These are phyloP conservation scores for Penstemon barbatus DNA, from an alignment of 257 asterid genomes.

Conservation along the genomic window DNA sequence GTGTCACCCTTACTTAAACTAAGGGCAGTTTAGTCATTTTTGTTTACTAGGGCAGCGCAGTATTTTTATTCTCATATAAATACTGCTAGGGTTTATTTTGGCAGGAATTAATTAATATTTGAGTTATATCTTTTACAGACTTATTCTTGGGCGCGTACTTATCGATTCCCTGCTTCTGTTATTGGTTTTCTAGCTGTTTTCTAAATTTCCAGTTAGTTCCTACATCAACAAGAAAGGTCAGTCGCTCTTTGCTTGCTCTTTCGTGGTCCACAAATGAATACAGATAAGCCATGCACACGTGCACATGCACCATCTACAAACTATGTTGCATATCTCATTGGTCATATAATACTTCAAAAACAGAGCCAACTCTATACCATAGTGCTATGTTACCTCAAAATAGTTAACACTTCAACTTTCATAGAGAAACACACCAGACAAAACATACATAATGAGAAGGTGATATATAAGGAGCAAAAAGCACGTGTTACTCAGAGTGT, in stretches of 20 bases:
- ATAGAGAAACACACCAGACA: neutral
- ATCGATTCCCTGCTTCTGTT: too few species aligned
- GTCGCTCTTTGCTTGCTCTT: neutral
- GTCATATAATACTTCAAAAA: neutral
- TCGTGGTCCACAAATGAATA: neutral
- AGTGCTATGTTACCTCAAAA: neutral
- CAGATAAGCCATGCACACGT: neutral
- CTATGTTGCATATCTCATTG: neutral
- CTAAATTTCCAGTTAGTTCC: too few species aligned
- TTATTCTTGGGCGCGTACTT: too few species aligned
- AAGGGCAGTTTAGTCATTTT: too few species aligned
- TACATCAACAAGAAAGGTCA: neutral
- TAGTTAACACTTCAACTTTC: neutral
- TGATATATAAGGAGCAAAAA: neutral
- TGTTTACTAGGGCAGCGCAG: too few species aligned
- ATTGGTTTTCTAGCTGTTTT: too few species aligned
- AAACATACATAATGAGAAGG: neutral
- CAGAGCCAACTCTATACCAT: neutral
- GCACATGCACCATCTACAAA: neutral
- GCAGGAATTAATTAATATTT: too few species aligned
- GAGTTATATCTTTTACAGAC: too few species aligned
- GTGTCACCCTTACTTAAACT: too few species aligned
- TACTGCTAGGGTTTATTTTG: too few species aligned
- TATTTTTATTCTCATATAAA: too few species aligned
- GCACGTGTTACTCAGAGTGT: slow-evolving; percentile 3